Evolutionary conservation across 257 asterid genomes (phyloP).

Genomic region (Solanum appendiculatum): DNA sequence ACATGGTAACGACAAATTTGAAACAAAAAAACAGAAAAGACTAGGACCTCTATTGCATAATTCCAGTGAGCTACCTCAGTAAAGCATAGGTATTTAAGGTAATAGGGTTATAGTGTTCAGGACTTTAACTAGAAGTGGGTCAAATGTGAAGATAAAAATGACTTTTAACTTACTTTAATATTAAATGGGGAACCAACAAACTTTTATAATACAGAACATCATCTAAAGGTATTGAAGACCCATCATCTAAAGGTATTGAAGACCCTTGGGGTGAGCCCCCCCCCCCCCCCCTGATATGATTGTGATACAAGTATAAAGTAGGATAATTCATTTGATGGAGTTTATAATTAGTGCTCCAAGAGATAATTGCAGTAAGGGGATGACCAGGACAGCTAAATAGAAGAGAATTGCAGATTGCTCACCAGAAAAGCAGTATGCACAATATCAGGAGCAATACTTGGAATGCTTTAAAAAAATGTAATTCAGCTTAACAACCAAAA

Average conservation of each 20-base stretch:
- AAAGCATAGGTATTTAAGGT: not conserved
- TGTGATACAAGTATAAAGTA: not conserved
- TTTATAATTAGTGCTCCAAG: not conserved
- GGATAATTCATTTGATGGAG: not conserved
- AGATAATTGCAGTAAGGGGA: not conserved
- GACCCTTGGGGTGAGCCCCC: not conserved
- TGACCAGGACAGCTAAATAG: not conserved
- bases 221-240: not conserved
- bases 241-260: not conserved
- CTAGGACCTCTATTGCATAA: not conserved
- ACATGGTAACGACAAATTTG: not conserved
- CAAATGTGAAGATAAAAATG: not conserved
- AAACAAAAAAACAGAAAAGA: not conserved
- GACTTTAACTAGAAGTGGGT: not conserved
- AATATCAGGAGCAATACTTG: not conserved
- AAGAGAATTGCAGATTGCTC: not conserved
- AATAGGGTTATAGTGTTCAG: not conserved
- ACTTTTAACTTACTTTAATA: not conserved
- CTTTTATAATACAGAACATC: not conserved
- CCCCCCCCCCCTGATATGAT: not conserved
- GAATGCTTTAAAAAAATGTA: not conserved
- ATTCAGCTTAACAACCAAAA: not conserved
- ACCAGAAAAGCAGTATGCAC: not conserved
- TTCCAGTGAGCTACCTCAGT: not conserved
- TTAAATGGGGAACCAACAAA: not conserved